phyloP scores from a whole-genome alignment of 805 yeast species.

The Ogataea methanolica region DNA sequence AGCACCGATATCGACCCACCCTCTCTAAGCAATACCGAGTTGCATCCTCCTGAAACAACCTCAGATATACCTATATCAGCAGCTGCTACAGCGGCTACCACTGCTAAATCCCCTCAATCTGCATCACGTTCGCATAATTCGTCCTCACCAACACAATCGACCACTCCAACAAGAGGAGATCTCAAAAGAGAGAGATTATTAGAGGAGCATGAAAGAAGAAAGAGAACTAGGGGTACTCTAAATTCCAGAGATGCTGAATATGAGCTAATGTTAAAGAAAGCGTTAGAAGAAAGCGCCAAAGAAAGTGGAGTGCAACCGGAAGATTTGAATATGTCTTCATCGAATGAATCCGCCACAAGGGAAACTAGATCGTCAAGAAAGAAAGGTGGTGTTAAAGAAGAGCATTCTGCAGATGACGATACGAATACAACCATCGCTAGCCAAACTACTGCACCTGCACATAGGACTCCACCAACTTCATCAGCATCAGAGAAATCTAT shows the following conservation, averaged over 20 bases:
- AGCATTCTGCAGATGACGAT: slow-evolving; percentile 13
- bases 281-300: slow-evolving; percentile 52
- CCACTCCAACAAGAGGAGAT: slow-evolving; percentile 11
- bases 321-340: slow-evolving; percentile 30
- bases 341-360: slow-evolving; percentile 24
- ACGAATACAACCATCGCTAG: slow-evolving; percentile 9
- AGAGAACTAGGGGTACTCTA: slow-evolving; percentile 21
- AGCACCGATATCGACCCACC: background rate
- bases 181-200: slow-evolving; percentile 7
- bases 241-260: slow-evolving; percentile 31
- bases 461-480: slow-evolving; percentile 17
- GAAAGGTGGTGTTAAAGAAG: slow-evolving; percentile 16
- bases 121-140: background rate
- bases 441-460: slow-evolving; percentile 7
- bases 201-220: slow-evolving; percentile 20
- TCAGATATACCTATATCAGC: too few relatives aligned
- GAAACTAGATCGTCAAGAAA: slow-evolving; percentile 23
- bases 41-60: background rate
- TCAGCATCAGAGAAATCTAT: slow-evolving; percentile 13
- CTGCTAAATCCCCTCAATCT: background rate
- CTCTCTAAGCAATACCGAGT: background rate
- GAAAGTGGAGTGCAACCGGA: slow-evolving; percentile 40
- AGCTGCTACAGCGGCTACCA: slow-evolving; percentile 9
- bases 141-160: background rate
- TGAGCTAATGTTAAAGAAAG: slow-evolving; percentile 35